Base-by-base conservation (phyloP, 371 early-diverging fungal genomes). In the Nematocida sp. region DNA sequence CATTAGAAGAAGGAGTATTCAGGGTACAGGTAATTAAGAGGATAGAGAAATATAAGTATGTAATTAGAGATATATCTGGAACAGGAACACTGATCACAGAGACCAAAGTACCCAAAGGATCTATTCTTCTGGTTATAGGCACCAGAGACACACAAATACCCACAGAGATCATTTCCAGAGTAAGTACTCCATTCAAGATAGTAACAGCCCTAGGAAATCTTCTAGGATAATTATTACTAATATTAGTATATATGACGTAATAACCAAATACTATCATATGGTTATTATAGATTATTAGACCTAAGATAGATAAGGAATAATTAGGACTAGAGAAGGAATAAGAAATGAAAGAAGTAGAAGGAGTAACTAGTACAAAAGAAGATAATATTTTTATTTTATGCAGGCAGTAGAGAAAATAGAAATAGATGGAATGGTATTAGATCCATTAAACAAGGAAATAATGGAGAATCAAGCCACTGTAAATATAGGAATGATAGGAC, bases 401-500 rank as follows among this genome's bases (percentile, higher is more conserved):
- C 23, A n/a, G n/a, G n/a, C n/a, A n/a, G n/a, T n/a, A n/a, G n/a
- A 53, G 3, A 65, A 19, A 65, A 47, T 52, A 54, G 65, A 41
- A 25, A 45, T 65, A 35, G 65, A 70, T 32, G 74, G 74, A 61
- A 70, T 70, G 49, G 74, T 60, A 41, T 61, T 70, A 27, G 41
- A 38, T 15, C 53, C 74, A 61, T 11, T 70, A 27, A 70, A 75
- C 41, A 25, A 64, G 15, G 65, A 64, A 17, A 67, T 65, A 13
- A 76, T 76, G 60, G 54, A 65, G 47, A 76, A 76, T 19, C 82
- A 82, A 75, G 79, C 96, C 29, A 97, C 96, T 83, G 89, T 98
- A 80, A 98, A 96, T 86, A 93, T 98, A 80, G 94, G 93, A 80
- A 99, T 97, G 54, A 97, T 99, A 83, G 99, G 99, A 57, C 99